Conservation (phyloP, 768 basidiomycete species). For the Boletus subparvulus region DNA sequence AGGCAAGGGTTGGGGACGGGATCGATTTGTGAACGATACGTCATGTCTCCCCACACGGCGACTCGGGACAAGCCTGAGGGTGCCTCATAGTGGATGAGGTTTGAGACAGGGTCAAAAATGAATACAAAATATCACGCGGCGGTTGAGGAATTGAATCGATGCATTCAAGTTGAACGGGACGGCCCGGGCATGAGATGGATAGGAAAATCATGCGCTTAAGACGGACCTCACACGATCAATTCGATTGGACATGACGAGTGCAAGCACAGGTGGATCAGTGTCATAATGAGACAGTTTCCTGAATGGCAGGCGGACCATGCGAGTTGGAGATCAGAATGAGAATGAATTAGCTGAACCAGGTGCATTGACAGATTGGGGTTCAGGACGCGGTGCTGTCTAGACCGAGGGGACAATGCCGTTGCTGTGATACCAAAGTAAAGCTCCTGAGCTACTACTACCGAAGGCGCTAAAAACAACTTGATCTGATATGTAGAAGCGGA, state of each 20-base stretch:
- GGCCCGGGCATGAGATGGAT: not conserved
- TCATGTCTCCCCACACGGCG: slow-evolving; percentile 27
- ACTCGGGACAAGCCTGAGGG: slow-evolving; percentile 9
- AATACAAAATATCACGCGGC: slow-evolving; percentile 18
- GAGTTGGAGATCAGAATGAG: slow-evolving; percentile 13
- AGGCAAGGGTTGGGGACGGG: slow-evolving; percentile 10
- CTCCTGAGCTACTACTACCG: slow-evolving; percentile 22
- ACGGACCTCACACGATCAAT: slow-evolving; percentile 3
- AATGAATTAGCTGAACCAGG: slow-evolving; percentile 13
- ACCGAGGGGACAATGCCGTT: slow-evolving; percentile 19
- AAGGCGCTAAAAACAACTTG: slow-evolving; percentile 18
- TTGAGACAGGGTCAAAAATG: slow-evolving; percentile 18
- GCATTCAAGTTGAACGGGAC: slow-evolving; percentile 8
- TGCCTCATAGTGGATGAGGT: not conserved
- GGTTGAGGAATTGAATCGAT: slow-evolving; percentile 4
- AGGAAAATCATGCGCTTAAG: slow-evolving; percentile 9
- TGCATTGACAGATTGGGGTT: slow-evolving; percentile 21
- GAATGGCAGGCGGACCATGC: slow-evolving; percentile 18
- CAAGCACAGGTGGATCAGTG: slow-evolving; percentile 4
- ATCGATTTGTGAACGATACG: slow-evolving; percentile 15
- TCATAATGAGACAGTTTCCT: slow-evolving; percentile 22
- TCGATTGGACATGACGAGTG: slow-evolving; percentile 2
- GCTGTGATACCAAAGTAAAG: slow-evolving; percentile 6
- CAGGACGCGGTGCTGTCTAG: slow-evolving; percentile 3
- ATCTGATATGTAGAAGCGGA: slow-evolving; percentile 20